Percentiles rank a stretch among this genome's conserved stretches.
Conservation (phyloP, 139 green algal genomes). For the Zygnema circumcarinatum region DNA sequence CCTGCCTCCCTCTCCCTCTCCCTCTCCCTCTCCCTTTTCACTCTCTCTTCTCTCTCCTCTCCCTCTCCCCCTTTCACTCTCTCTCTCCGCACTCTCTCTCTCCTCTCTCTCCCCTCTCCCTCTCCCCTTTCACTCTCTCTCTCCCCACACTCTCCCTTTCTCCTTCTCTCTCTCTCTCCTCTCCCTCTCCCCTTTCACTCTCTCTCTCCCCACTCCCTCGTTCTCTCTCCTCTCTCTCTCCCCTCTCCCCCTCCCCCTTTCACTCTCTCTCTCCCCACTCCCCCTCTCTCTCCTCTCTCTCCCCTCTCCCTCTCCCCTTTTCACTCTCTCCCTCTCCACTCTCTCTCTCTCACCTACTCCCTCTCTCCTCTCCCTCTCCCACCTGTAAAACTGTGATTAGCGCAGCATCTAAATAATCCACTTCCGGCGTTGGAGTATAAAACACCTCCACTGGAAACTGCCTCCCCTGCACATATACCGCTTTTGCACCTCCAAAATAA, state of each 20-base stretch:
- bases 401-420: slow-evolving; percentile 87
- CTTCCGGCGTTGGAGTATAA: slow-evolving; percentile 86
- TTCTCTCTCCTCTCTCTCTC: too few relatives aligned
- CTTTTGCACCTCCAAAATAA: slow-evolving; percentile 84
- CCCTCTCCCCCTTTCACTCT: too few relatives aligned
- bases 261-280: too few relatives aligned
- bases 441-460: slow-evolving; percentile 94
- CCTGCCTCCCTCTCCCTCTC: too few relatives aligned
- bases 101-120: too few relatives aligned
- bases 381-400: slow-evolving; percentile 85
- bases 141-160: slow-evolving; percentile 3
- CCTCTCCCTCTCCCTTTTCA: too few relatives aligned
- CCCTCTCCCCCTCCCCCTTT: too few relatives aligned
- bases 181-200: background rate
- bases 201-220: slow-evolving; percentile 16
- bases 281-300: too few relatives aligned
- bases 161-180: background rate
- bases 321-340: background rate
- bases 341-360: background rate
- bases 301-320: too few relatives aligned
- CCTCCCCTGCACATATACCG: slow-evolving; percentile 86
- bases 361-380: background rate
- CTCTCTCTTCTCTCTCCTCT: too few relatives aligned
- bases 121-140: too few relatives aligned
- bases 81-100: too few relatives aligned